Conservation (phyloP, 1,284 basidiomycete genomes). For the Laetiporus sulphureus region DNA sequence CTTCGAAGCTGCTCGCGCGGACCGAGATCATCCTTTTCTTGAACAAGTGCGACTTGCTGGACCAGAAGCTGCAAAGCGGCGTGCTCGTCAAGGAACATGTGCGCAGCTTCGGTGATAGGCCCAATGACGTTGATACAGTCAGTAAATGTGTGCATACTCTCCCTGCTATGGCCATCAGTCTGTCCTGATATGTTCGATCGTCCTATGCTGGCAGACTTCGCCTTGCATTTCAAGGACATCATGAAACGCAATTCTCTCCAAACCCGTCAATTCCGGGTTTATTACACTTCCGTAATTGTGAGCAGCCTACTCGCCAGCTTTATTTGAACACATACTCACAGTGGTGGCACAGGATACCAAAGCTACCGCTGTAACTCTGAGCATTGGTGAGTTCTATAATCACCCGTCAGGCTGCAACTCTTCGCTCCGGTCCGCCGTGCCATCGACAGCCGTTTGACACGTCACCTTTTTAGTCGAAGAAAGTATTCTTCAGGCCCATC, state of each 20-base stretch:
- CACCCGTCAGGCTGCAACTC: constrained; percentile 1
- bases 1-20: constrained; percentile 31
- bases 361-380: constrained; percentile 60
- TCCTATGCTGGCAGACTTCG: constrained; percentile 33
- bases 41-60: constrained; percentile 49
- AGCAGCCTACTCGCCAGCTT: constrained; percentile 18
- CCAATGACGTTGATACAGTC: constrained; percentile 30
- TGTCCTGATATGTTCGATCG: no score
- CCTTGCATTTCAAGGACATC: constrained; percentile 35
- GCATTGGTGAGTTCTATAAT: constrained; percentile 38
- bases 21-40: constrained; percentile 33
- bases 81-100: constrained; percentile 54
- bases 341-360: constrained; percentile 47
- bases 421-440: constrained; percentile 6
- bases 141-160: constrained; percentile 26
- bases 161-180: constrained; percentile 9
- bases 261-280: constrained; percentile 59
- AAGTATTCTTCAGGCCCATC: constrained; percentile 46
- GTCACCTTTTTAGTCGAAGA: constrained; percentile 29
- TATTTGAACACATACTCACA: neutral
- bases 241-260: constrained; percentile 31
- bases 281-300: constrained; percentile 71
- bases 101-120: constrained; percentile 29
- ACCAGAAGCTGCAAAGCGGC: constrained; percentile 57
- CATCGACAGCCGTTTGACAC: constrained; percentile 7